Evolutionary conservation across 805 yeast species (phyloP).

Genomic region (Lachancea fermentati): DNA sequence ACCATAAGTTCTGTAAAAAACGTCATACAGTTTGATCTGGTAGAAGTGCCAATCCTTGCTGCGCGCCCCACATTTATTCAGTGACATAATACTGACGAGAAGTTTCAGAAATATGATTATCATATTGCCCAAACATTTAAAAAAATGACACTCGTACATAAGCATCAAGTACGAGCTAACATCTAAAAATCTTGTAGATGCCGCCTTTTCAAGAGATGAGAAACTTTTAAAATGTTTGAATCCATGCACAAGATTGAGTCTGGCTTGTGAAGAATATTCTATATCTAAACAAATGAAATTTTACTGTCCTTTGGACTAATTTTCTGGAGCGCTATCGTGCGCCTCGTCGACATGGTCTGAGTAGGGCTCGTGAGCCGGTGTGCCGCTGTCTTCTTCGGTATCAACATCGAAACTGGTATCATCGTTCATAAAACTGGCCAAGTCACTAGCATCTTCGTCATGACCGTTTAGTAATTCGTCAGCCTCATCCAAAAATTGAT

Average conservation of each 20-base stretch:
- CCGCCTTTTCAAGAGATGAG: too few relatives aligned
- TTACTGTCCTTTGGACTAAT: background rate
- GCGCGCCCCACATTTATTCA: background rate
- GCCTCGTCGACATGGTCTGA: slow-evolving; percentile 9
- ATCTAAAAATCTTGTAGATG: too few relatives aligned
- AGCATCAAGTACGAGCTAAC: too few relatives aligned
- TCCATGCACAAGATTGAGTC: too few relatives aligned
- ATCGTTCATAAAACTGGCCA: slow-evolving; percentile 38
- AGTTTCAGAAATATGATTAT: too few relatives aligned
- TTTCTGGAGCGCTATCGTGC: background rate
- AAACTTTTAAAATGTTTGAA: too few relatives aligned
- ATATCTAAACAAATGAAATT: background rate
- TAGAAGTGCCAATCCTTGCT: slow-evolving; percentile 23
- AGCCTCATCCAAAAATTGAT: slow-evolving; percentile 33
- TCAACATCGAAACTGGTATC: slow-evolving; percentile 34
- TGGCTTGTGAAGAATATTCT: background rate
- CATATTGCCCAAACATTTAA: too few relatives aligned
- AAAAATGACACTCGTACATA: too few relatives aligned
- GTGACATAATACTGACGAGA: background rate
- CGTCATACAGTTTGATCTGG: slow-evolving; percentile 23
- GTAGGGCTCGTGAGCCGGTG: slow-evolving; percentile 14
- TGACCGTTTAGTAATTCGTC: slow-evolving; percentile 33
- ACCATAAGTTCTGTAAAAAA: background rate
- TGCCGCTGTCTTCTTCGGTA: slow-evolving; percentile 24
- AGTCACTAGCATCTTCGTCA: slow-evolving; percentile 47